Evolutionary conservation across 176 grass and related monocot genomes (phyloP).

Genomic region (bread wheat (Triticum aestivum)): DNA sequence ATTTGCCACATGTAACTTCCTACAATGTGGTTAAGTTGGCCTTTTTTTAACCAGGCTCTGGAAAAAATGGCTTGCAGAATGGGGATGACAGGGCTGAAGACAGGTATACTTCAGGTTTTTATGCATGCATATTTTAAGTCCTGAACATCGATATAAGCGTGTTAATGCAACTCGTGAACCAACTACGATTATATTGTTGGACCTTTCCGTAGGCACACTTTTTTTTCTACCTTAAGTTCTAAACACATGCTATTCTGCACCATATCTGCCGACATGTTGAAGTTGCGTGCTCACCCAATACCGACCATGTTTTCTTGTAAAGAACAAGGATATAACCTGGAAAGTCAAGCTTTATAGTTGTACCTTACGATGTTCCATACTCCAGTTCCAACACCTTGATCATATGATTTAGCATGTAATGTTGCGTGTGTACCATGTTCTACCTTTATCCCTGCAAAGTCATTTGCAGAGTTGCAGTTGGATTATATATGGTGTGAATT

Average conservation of each 20-base stretch:
- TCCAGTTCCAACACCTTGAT: not conserved
- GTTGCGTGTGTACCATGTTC: not conserved
- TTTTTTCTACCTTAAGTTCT: not conserved
- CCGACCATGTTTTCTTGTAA: not conserved
- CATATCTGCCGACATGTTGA: not conserved
- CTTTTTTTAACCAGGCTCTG: constrained; percentile 38
- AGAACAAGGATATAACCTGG: not conserved
- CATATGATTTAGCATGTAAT: not conserved
- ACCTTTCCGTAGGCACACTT: not conserved
- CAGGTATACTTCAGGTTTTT: constrained; percentile 35
- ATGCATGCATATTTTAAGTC: not conserved
- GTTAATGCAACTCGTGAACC: not conserved
- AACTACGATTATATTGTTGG: not conserved
- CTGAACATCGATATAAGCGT: not conserved
- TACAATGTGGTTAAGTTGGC: constrained; percentile 18
- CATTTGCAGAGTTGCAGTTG: constrained; percentile 1
- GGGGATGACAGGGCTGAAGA: constrained; percentile 32
- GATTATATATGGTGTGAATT: not conserved
- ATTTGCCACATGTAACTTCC: not conserved
- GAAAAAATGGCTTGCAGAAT: constrained; percentile 25
- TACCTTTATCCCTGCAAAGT: not conserved
- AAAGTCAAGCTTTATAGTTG: not conserved
- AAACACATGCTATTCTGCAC: not conserved
- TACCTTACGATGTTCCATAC: not conserved
- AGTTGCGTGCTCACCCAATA: not conserved